Evolutionary conservation across 2,329 filamentous ascomycete species (phyloP).

Genomic region (Scytalidium sp.): DNA sequence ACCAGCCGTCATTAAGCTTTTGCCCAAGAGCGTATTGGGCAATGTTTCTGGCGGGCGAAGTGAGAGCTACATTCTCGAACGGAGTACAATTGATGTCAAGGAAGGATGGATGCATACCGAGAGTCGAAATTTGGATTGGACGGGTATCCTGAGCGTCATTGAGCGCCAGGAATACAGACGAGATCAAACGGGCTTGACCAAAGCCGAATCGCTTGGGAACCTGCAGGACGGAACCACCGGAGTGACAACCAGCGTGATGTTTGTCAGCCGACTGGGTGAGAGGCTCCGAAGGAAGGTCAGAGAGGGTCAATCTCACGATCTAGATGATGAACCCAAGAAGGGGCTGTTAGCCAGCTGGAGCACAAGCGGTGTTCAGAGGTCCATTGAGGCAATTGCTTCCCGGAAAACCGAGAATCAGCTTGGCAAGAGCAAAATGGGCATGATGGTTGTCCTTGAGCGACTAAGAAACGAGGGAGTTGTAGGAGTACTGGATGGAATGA

Average conservation of each 20-base stretch:
- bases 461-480: conserved; percentile 64
- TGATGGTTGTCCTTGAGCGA: conserved; percentile 76
- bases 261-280: conserved; percentile 70
- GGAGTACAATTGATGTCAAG: conserved; percentile 72
- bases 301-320: conserved; percentile 35
- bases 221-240: conserved; percentile 46
- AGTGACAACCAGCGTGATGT: conserved; percentile 71
- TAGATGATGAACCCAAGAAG: conserved; percentile 43
- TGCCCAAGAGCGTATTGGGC: conserved; percentile 59
- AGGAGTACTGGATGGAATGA: conserved; percentile 69
- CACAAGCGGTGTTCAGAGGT: conserved; percentile 69
- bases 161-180: conserved; percentile 68
- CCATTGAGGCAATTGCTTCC: conserved; percentile 75
- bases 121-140: conserved; percentile 78
- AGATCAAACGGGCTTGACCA: conserved; percentile 1
- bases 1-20: conserved; percentile 68
- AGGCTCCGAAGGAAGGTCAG: conserved; percentile 38
- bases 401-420: conserved; percentile 75
- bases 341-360: conserved; percentile 58
- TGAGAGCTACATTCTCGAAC: conserved; percentile 78
- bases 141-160: conserved; percentile 73
- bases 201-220: background rate
- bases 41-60: conserved; percentile 56
- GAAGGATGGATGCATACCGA: conserved; percentile 83
- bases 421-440: conserved; percentile 77